Percentiles rank a stretch among this genome's conserved stretches.
phyloP scores from a whole-genome alignment of 805 yeast genomes.

The Candida chauliodis region DNA sequence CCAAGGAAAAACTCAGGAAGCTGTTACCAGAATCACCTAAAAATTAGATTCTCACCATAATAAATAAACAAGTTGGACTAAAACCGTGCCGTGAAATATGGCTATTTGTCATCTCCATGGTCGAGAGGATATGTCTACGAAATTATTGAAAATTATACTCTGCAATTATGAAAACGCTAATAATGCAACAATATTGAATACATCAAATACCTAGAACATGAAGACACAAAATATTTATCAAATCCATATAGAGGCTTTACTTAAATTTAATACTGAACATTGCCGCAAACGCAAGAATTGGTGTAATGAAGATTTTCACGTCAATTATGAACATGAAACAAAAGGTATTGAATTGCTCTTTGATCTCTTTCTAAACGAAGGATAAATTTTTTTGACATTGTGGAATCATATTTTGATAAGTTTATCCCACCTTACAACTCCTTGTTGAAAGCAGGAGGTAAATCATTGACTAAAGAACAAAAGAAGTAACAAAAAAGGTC shows the following conservation, averaged over 20 bases:
- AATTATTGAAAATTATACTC: too few relatives aligned
- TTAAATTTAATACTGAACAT: constrained; percentile 60
- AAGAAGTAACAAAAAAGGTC: constrained; percentile 92
- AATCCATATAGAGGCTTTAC: constrained; percentile 81
- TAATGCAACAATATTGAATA: too few relatives aligned
- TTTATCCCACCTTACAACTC: constrained; percentile 80
- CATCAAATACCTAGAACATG: constrained; percentile 94
- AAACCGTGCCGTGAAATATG: too few relatives aligned
- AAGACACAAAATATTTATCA: constrained; percentile 74
- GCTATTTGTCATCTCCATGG: constrained; percentile 89
- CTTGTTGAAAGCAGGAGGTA: constrained; percentile 66
- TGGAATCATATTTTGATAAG: constrained; percentile 78
- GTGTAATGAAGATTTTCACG: constrained; percentile 92
- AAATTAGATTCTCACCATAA: too few relatives aligned
- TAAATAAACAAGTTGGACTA: too few relatives aligned
- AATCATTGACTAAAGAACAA: constrained; percentile 71
- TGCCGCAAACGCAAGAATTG: constrained; percentile 89
- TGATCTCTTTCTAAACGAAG: too few relatives aligned
- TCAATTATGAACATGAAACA: constrained; percentile 82
- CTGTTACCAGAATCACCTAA: too few relatives aligned
- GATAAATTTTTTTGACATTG: constrained; percentile 93
- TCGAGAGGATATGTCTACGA: constrained; percentile 94
- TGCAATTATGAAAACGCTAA: too few relatives aligned
- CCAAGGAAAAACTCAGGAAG: too few relatives aligned
- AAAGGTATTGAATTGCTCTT: constrained; percentile 96